Base-by-base conservation (phyloP, 257 asterid genomes). In the Petunia axillaris region DNA sequence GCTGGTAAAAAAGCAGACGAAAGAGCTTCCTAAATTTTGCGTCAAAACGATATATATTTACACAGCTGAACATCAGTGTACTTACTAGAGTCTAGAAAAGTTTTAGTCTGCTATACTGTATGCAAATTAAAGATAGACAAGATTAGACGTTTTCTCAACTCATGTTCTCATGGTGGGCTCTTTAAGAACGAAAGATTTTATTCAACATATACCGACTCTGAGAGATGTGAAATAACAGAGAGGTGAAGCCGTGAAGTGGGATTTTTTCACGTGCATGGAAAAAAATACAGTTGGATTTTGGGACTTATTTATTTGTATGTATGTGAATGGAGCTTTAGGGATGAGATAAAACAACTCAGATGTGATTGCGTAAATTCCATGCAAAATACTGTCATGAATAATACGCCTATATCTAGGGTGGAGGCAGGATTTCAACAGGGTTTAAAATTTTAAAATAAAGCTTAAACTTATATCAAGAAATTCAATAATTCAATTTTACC, bases 261-360 rank as follows among this genome's bases (percentile, higher is more conserved):
- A 66, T 25, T 25, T 48, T 48, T 71, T 48, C 77, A 71, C 77
- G 35, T 71, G 77, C 58, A 46, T 70, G 76, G 9, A 15, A 25
- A 4, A 6, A 36, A 52, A 15, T 15, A 35, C 43, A 43, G 59
- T 54, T 81, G 74, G 64, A 58, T 71, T 43, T 60, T 63, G 54
- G 77, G 16, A 57, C 16, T 41, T 50, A 44, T 55, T 7, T 41
- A 44, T 60, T 73, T 81, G 81, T 79, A 79, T 79, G 83, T 85
- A 79, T 70, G n/a, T 75, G 41, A 80, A 80, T 70, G 76, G 82
- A 71, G 14, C 37, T 59, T 46, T 48, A 6, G 77, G 50, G 60
- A 71, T 71, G 60, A 35, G 5, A 25, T 46, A 50, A 73, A 73
- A 73, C 78, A 73, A 50, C 36, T 73, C 78, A 73, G 52, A 48